Evolutionary conservation across 2,329 filamentous ascomycete genomes (phyloP), one percentile per base, ranked within the genome.

Genomic region (Claviceps sp.): DNA sequence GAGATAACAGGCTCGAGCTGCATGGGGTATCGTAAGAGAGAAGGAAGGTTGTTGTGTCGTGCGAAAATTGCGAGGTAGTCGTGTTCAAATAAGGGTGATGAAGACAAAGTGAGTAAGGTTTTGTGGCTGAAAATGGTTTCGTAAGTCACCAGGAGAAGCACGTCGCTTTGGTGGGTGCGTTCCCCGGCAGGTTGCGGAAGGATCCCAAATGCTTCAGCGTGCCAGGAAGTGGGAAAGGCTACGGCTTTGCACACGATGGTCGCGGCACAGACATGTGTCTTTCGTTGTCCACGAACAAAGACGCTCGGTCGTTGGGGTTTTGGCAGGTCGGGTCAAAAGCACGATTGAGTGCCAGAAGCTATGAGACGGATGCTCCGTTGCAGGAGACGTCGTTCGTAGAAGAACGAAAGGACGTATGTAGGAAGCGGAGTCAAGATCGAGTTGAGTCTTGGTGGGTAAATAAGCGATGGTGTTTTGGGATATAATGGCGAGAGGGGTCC

Each of bases 381-480:
- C 17, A 22, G 34, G 26, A 47, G 40, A 42, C 43, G 42, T 43
- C 30, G 13, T 24, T 50, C 46, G 55, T 54, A 48, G 45, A 37
- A 48, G 30, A 52, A 52, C 41, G 44, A 50, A 47, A 54, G n/a
- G 51, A 53, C 48, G 53, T 49, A 48, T 48, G 22, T 22, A 22
- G 22, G 37, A 51, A 48, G 47, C 48, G 49, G 50, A 41, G 30
- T 24, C 37, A 26, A 30, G 30, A 37, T 41, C 26, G 34, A 42
- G 46, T 48, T 51, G 34, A 49, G 51, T 24, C 48, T 47, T 14
- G 22, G 51, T 38, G 37, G 50, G 22, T 40, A 44, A 47, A 50
- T 53, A 39, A 38, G 44, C 26, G 50, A 41, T 47, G 52, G n/a
- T 44, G 43, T 40, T 52, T 47, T 50, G 52, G 47, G 47, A 40